Base-by-base conservation (phyloP, 108 stramenopile species). In the Chaetoceros tenuissimus region DNA sequence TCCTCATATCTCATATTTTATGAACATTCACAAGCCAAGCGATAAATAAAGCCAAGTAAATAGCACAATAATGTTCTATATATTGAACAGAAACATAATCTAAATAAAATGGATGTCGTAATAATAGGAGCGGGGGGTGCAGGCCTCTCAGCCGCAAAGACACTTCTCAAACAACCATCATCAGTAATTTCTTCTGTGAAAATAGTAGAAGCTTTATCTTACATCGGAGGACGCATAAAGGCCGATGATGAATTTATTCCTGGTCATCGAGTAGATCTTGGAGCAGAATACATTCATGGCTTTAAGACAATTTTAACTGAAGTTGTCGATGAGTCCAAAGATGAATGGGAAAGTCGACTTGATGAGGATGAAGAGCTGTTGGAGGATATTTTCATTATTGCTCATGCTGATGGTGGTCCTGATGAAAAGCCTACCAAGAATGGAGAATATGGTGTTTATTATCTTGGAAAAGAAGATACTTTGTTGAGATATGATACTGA, bases 251-350 rank as follows among this genome's bases (percentile, higher is more conserved):
- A 45, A 24, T 66, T 67, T 26, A n/a, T 61, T 2, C 43, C 66
- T n/a, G 60, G 64, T 2, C 51, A 69, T 27, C 48, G 40, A 5
- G 21, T 76, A n/a, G 70, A 76, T 53, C 20, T 66, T 3, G 75
- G 75, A 0, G 75, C 75, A 43, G 75, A 76, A 55, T 68, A 62
- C 55, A 60, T 74, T 50, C 68, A 74, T 57, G 68, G 73, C 16
- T 48, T 31, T 8, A 59, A 28, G 29, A 69, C 63, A 16, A 31
- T 64, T 19, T 28, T 74, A 48, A 69, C 63, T 29, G 64, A 69
- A 1, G 28, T 51, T 29, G 67, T 64, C 2, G 24, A 61, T 2
- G 47, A 60, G 23, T 20, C 44, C 23, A 57, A 16, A 0, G 7
- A 20, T 7, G 28, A 34, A 25, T 54, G 25, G 31, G 19, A 19